Evolutionary conservation across 306 rosid genomes (phyloP).

Genomic region (Glycine tomentella): DNA sequence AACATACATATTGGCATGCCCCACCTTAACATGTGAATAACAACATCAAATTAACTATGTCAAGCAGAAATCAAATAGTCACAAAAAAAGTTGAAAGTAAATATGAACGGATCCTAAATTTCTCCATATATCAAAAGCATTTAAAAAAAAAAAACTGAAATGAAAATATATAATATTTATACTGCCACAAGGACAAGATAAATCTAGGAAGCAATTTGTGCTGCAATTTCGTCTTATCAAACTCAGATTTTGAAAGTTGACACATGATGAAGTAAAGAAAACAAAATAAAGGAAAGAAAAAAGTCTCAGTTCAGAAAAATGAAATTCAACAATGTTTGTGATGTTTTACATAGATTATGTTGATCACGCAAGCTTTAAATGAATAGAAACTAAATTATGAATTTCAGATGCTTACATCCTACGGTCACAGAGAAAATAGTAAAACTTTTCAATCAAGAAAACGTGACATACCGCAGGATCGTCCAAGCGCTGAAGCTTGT

Average conservation of each 20-base stretch:
- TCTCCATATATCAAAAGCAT: neutral
- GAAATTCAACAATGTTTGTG: neutral
- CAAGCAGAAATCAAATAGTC: too few relatives aligned
- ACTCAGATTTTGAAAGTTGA: neutral
- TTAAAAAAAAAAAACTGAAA: neutral
- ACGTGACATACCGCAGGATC: slow-evolving; percentile 27
- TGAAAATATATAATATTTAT: neutral
- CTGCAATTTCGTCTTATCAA: neutral
- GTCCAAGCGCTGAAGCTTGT: slow-evolving; percentile 30
- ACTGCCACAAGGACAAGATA: neutral
- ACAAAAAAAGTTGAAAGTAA: too few relatives aligned
- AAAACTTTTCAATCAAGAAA: slow-evolving; percentile 1
- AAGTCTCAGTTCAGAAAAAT: neutral
- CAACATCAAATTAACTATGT: too few relatives aligned
- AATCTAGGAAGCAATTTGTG: too few relatives aligned
- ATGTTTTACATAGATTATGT: neutral
- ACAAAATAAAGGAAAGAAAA: neutral
- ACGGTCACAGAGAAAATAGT: neutral
- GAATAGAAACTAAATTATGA: neutral
- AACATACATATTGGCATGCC: neutral
- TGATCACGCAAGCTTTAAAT: neutral
- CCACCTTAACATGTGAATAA: too few relatives aligned
- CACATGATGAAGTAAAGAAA: slow-evolving; percentile 3
- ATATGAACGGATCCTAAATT: neutral
- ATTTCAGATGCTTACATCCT: neutral